Evolutionary conservation across 1,284 basidiomycete species (phyloP).

Genomic region (Mycena sp.): DNA sequence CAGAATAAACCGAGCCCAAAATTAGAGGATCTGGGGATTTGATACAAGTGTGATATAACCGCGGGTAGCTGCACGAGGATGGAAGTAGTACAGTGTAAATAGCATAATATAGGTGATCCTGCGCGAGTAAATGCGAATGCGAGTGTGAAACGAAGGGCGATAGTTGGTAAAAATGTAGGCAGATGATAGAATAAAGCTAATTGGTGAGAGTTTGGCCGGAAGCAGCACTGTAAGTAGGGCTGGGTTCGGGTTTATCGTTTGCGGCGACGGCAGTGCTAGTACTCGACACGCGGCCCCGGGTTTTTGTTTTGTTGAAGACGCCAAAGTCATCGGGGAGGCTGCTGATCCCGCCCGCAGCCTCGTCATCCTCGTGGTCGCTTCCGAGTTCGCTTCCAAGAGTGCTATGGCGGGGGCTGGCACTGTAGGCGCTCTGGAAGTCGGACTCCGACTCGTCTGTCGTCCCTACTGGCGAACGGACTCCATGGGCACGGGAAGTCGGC

Average conservation of each 20-base stretch:
- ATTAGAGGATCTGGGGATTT: no score
- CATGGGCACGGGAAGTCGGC: constrained; percentile 6
- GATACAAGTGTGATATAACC: no score
- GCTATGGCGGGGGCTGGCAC: background rate
- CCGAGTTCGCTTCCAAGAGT: constrained; percentile 3
- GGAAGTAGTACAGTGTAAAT: constrained; percentile 17
- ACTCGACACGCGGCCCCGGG: constrained; percentile 56
- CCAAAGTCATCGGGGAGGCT: constrained; percentile 29
- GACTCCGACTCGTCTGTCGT: constrained; percentile 83
- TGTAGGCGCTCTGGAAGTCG: constrained; percentile 85
- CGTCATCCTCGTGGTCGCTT: constrained; percentile 34
- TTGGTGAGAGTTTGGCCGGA: background rate
- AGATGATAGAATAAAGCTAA: constrained; percentile 19
- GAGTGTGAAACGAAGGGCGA: background rate
- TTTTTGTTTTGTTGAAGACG: constrained; percentile 35
- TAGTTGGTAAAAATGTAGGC: constrained; percentile 26
- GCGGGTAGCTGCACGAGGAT: no score
- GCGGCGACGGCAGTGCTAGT: constrained; percentile 50
- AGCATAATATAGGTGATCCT: background rate
- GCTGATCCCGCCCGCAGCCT: constrained; percentile 31
- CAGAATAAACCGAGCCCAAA: no score
- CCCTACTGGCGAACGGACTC: constrained; percentile 26
- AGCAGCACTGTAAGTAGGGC: constrained; percentile 36
- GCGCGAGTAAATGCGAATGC: background rate
- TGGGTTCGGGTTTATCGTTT: constrained; percentile 38